These are phyloP conservation scores for Chlamydomonas sp. DNA, from an alignment of 139 green algal species.

Conservation along the genomic window DNA sequence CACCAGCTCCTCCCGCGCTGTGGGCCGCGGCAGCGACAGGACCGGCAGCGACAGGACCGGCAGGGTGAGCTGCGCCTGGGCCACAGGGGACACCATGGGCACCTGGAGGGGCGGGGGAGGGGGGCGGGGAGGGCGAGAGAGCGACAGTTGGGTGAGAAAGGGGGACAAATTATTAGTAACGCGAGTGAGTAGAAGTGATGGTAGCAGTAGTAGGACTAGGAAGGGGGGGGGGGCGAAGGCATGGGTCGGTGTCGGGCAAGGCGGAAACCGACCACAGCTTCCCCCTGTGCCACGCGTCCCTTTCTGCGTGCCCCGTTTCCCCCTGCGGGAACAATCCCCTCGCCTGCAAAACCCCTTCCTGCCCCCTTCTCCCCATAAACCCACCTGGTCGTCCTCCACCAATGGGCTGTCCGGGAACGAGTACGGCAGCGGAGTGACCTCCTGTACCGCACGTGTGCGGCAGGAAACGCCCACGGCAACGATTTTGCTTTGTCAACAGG, in stretches of 20 bases:
- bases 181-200: not conserved
- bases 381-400: conserved; percentile 76
- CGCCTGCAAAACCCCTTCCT: not conserved
- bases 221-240: not conserved
- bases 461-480: no score
- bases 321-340: no score
- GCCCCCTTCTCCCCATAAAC: not conserved
- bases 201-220: not conserved
- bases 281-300: not conserved
- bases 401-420: conserved; percentile 70
- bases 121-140: not conserved
- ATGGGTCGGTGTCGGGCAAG: not conserved
- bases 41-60: conserved; percentile 52
- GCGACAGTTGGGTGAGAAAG: not conserved
- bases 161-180: not conserved
- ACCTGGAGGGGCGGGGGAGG: conserved; percentile 23
- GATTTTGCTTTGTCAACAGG: no score
- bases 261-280: not conserved
- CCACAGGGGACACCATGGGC: conserved; percentile 75
- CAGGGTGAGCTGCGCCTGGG: conserved; percentile 82
- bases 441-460: not conserved
- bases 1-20: conserved; percentile 48
- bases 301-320: no score
- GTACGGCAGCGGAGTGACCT: conserved; percentile 75
- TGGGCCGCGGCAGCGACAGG: conserved; percentile 49